These are phyloP conservation scores for Aspergillus floridensis DNA, from an alignment of 2,329 filamentous ascomycete species.

Conservation along the genomic window DNA sequence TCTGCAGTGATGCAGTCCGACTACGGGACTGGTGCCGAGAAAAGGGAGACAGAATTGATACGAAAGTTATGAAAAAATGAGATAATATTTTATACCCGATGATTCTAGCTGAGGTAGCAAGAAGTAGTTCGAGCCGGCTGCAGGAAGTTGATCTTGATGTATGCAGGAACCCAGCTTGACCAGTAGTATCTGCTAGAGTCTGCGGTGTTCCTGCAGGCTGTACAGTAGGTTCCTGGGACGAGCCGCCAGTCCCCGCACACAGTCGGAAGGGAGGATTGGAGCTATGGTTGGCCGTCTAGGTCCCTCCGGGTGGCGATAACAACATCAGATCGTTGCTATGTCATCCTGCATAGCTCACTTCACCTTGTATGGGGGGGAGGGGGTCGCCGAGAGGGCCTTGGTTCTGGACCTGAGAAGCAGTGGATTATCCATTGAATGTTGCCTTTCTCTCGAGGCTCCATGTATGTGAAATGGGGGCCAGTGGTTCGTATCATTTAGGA, in stretches of 20 bases:
- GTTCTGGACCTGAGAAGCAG: no score
- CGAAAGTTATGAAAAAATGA: not conserved
- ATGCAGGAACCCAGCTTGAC: not conserved
- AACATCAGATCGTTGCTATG: not conserved
- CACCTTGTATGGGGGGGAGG: not conserved
- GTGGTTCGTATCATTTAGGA: no score
- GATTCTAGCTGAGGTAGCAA: not conserved
- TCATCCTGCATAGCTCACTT: not conserved
- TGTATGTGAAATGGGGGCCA: no score
- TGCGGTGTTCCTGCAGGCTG: not conserved
- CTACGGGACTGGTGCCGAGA: not conserved
- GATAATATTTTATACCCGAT: not conserved
- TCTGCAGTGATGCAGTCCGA: no score
- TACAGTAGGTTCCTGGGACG: not conserved
- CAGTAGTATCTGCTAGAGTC: not conserved
- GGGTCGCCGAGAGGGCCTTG: no score
- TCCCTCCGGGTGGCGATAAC: not conserved
- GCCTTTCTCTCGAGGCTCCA: no score
- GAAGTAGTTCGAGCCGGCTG: not conserved
- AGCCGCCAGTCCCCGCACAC: no score
- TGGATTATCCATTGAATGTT: no score
- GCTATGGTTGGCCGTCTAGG: not conserved
- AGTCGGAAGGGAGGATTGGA: not conserved
- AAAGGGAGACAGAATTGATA: not conserved
- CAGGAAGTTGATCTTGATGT: not conserved